Percentiles rank a stretch among this genome's conserved stretches.
Conservation (phyloP, 1,284 basidiomycete species). For the Ceratobasidium sp. region DNA sequence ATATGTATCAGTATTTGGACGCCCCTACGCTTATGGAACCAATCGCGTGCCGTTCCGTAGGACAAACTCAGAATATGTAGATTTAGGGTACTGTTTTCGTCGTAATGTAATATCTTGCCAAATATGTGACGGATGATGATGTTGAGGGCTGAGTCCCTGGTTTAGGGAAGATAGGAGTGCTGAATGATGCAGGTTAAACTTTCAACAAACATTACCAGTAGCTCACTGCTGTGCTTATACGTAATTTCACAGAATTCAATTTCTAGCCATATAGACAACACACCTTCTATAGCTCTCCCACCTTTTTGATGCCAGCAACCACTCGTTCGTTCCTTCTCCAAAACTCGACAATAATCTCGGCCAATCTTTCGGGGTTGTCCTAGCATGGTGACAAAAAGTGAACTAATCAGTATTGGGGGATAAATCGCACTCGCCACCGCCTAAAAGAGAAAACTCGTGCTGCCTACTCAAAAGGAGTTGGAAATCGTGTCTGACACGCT, state of each 20-base stretch:
- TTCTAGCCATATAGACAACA: not conserved
- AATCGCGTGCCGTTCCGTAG: not conserved
- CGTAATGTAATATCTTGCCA: not conserved
- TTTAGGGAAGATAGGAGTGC: not conserved
- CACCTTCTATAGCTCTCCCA: conserved; percentile 66
- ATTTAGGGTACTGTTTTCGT: not conserved
- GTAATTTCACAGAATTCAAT: not conserved
- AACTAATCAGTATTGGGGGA: not conserved
- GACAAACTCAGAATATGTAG: not conserved
- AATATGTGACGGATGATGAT: not conserved
- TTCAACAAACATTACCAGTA: not conserved
- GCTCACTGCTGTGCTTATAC: not conserved
- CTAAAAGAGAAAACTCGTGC: not conserved
- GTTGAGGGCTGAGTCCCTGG: not conserved
- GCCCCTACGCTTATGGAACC: not conserved
- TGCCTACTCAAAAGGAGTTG: not conserved
- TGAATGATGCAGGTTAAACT: not conserved
- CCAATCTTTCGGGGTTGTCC: conserved; percentile 86
- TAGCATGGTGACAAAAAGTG: conserved; percentile 23
- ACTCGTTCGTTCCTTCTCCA: conserved; percentile 90
- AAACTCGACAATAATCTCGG: conserved; percentile 85
- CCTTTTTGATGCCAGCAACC: conserved; percentile 76
- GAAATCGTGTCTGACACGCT: not conserved
- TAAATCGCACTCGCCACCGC: not conserved
- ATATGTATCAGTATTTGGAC: conserved; percentile 1